These are phyloP conservation scores for Stevia rebaudiana DNA, from an alignment of 140 eudicot species.

Conservation along the genomic window DNA sequence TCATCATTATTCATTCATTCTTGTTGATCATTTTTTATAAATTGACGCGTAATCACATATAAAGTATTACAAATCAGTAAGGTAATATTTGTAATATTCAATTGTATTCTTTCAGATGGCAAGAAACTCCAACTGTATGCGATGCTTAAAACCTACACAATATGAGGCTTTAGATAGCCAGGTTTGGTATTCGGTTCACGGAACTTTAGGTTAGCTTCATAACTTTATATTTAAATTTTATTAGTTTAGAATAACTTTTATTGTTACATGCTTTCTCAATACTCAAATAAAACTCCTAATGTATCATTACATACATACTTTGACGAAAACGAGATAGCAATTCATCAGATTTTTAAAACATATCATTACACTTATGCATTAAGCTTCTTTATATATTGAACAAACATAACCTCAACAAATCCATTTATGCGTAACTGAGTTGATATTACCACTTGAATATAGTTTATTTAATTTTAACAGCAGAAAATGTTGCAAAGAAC, in stretches of 20 bases:
- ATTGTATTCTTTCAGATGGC: slow-evolving; percentile 8
- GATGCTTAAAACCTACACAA: slow-evolving; percentile 12
- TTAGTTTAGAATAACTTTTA: not conserved
- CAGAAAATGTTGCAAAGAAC: slow-evolving; percentile 29
- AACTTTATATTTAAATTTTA: not conserved
- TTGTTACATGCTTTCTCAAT: not conserved
- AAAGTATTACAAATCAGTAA: not conserved
- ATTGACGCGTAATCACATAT: not conserved
- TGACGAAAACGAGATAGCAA: not conserved
- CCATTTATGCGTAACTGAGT: not conserved
- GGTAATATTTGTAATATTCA: not conserved
- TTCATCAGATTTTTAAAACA: not conserved
- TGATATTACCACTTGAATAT: not conserved
- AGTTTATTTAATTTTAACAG: too few species aligned
- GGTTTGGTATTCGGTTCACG: slow-evolving; percentile 26
- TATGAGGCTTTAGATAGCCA: slow-evolving; percentile 28
- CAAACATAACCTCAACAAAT: not conserved
- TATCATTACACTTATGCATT: not conserved
- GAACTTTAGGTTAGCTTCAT: slow-evolving; percentile 31
- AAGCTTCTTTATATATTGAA: not conserved
- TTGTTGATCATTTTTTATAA: not conserved
- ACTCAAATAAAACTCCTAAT: not conserved
- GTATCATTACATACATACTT: not conserved
- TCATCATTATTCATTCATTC: not conserved
- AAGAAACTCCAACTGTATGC: slow-evolving; percentile 6